These are phyloP conservation scores for Phaeophleospora eucalypticola DNA, from an alignment of 2,329 filamentous ascomycete genomes.

Conservation along the genomic window DNA sequence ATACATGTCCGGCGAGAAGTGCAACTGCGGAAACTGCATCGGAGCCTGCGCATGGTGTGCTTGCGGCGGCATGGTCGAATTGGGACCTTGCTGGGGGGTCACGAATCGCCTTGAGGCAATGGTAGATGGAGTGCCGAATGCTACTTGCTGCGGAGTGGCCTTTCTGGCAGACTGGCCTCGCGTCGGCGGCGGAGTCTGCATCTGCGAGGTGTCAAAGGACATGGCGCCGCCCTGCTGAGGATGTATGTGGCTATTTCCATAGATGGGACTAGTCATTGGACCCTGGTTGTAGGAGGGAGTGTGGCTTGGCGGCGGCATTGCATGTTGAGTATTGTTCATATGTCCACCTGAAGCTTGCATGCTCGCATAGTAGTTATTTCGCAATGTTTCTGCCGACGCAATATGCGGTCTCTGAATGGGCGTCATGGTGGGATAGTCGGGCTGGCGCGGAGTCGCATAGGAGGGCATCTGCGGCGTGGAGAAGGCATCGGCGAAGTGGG, in stretches of 20 bases:
- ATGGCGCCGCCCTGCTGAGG: conserved; percentile 15
- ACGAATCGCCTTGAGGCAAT: conserved; percentile 30
- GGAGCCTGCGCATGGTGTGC: conserved; percentile 26
- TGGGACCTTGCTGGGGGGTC: conserved; percentile 27
- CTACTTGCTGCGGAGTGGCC: conserved; percentile 37
- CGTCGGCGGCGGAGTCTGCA: conserved; percentile 61
- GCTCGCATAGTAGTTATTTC: conserved; percentile 26
- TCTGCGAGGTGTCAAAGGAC: conserved; percentile 39
- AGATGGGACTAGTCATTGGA: conserved; percentile 17
- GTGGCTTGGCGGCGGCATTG: conserved; percentile 16
- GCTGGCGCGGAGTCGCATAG: conserved; percentile 29
- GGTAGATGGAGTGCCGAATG: conserved; percentile 39
- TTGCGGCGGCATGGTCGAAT: conserved; percentile 7
- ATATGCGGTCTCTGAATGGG: conserved; percentile 24
- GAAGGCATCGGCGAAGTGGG: conserved; percentile 50
- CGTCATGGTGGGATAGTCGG: conserved; percentile 26
- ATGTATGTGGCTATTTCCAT: conserved; percentile 9
- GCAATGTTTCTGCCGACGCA: conserved; percentile 25
- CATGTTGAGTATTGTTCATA: conserved; percentile 6
- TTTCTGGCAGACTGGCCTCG: conserved; percentile 52
- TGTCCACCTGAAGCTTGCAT: conserved; percentile 18
- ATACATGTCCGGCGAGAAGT: conserved; percentile 57
- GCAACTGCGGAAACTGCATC: conserved; percentile 50
- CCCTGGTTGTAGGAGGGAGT: conserved; percentile 6
- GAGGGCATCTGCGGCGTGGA: conserved; percentile 45